Conservation (phyloP, 2,329 filamentous ascomycete species). For the Arachnomyces sp. region DNA sequence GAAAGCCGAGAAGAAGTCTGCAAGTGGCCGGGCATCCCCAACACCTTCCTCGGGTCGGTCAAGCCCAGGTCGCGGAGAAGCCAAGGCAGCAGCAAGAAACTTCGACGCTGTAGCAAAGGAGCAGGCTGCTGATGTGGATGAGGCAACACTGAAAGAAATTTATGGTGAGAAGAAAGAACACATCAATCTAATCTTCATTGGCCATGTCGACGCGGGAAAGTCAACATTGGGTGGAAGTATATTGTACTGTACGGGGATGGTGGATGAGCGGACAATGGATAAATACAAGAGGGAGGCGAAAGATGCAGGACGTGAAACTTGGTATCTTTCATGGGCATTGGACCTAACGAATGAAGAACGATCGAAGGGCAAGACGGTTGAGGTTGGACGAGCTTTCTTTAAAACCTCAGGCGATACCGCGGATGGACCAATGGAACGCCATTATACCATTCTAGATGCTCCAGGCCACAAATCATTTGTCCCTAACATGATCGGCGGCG, state of each 20-base stretch:
- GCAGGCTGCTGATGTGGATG: conserved; percentile 69
- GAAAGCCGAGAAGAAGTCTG: conserved; percentile 42
- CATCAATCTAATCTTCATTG: conserved; percentile 95
- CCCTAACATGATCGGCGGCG: conserved; percentile 95
- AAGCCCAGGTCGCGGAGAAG: conserved; percentile 59
- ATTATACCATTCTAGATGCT: conserved; percentile 94
- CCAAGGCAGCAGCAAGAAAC: conserved; percentile 54
- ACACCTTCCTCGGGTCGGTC: conserved; percentile 76
- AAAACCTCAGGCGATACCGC: conserved; percentile 54
- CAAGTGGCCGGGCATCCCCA: conserved; percentile 69
- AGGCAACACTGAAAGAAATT: conserved; percentile 84
- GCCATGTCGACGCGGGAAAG: conserved; percentile 97
- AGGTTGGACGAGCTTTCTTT: conserved; percentile 92
- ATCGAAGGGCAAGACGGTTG: conserved; percentile 93
- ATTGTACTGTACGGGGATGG: conserved; percentile 91
- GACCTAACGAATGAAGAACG: conserved; percentile 96
- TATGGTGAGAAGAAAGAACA: conserved; percentile 73
- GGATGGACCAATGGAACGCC: conserved; percentile 62
- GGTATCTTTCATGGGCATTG: conserved; percentile 98
- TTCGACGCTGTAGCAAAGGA: conserved; percentile 79
- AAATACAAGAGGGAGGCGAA: conserved; percentile 98
- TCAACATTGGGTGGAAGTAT: conserved; percentile 92
- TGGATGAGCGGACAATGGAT: conserved; percentile 96
- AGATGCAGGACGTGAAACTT: conserved; percentile 91
- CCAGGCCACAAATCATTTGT: conserved; percentile 98